Conservation (phyloP, 805 yeast genomes). For the Lipomyces chichibuensis region DNA sequence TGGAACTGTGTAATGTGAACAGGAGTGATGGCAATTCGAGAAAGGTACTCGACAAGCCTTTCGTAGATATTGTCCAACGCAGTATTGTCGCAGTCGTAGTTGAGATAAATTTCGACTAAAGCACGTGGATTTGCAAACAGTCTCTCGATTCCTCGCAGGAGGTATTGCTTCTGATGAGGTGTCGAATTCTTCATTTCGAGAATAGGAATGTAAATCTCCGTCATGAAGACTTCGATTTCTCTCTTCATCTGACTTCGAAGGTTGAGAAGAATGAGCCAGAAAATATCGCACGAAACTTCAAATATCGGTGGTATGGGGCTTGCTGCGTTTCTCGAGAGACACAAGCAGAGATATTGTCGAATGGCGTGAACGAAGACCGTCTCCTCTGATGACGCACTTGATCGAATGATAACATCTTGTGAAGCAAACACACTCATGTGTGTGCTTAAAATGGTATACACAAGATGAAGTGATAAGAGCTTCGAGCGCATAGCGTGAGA, state of each 20-base stretch:
- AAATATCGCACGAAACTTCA: constrained; percentile 87
- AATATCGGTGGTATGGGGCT: constrained; percentile 88
- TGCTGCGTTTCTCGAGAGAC: constrained; percentile 89
- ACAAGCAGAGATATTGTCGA: constrained; percentile 78
- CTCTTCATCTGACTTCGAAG: constrained; percentile 85
- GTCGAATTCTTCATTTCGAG: constrained; percentile 90
- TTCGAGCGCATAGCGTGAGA: constrained; percentile 93
- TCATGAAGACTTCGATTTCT: constrained; percentile 91
- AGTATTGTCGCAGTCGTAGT: constrained; percentile 87
- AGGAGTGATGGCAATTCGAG: constrained; percentile 68
- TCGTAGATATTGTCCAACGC: constrained; percentile 84
- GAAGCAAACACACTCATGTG: constrained; percentile 80
- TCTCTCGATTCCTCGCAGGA: constrained; percentile 77
- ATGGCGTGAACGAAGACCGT: constrained; percentile 75
- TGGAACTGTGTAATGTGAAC: constrained; percentile 74
- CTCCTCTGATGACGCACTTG: constrained; percentile 46
- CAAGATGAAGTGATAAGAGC: constrained; percentile 80
- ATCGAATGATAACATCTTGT: constrained; percentile 42
- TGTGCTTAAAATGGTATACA: constrained; percentile 81
- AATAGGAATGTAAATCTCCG: constrained; percentile 91
- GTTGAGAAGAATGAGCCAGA: constrained; percentile 84
- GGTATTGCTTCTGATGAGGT: constrained; percentile 87
- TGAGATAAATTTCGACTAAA: constrained; percentile 86
- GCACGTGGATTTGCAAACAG: constrained; percentile 87
- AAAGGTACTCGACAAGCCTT: constrained; percentile 73